Base-by-base conservation (phyloP, 1,284 basidiomycete genomes). In the Coniferiporia weirii region DNA sequence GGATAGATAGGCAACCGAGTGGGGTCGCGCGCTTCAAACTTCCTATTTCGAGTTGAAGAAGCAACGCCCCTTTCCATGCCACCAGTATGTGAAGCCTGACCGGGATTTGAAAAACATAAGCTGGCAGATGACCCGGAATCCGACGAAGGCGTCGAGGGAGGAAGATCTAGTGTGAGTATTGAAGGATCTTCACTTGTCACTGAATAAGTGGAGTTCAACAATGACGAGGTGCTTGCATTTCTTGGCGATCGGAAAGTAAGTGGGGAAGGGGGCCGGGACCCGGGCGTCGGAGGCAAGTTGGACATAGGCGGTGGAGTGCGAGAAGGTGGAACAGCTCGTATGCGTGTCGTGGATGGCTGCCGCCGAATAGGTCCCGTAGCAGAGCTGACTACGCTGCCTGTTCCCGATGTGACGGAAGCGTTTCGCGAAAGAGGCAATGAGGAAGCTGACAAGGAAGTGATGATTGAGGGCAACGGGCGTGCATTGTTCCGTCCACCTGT, bases 321-420 rank as follows among this genome's bases (percentile, higher is more conserved):
- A 5, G 57, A 59, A 47, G 61, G 61, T 20, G 61, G 61, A 8
- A 62, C 52, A 8, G 61, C 27, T 10, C 61, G 53, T n/a, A 62
- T 34, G 9, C 61, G 61, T 10, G 57, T 46, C 4, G 48, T 50
- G n/a, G 61, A 62, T n/a, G 54, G 40, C 47, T 62, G 54, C 12
- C 57, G 57, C 15, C 49, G 52, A 22, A 62, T 49, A 15, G 56
- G 53, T 5, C 38, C 20, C 36, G 52, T n/a, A 15, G 45, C 40
- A 13, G 60, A 61, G n/a, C 54, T 55, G 6, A 27, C 20, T 13
- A 38, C 38, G 19, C 59, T 52, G 17, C 48, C 46, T 15, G 36
- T 51, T 10, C 59, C 54, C 27, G 48, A 51, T 22, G 48, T 52
- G 34, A 49, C 47, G 6, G 59, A 61, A 38, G 43, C 22, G 32